Evolutionary conservation across 768 basidiomycete genomes (phyloP).

Genomic region (Russula sp.): DNA sequence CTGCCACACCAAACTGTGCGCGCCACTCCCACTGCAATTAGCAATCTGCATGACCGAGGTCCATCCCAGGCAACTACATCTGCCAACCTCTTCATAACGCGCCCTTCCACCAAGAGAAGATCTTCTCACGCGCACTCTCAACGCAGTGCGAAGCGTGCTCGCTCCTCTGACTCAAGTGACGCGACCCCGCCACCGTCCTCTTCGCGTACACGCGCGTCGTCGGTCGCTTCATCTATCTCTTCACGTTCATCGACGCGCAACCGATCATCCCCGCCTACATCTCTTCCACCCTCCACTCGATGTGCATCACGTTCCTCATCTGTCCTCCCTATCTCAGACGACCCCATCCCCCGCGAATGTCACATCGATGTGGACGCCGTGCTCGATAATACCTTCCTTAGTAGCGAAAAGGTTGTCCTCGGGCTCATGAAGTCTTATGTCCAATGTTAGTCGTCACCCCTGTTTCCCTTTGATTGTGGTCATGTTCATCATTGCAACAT

Average conservation of each 20-base stretch:
- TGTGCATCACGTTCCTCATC: constrained; percentile 71
- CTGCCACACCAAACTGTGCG: constrained; percentile 21
- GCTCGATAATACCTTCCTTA: constrained; percentile 52
- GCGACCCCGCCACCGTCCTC: constrained; percentile 22
- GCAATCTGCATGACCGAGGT: constrained; percentile 2
- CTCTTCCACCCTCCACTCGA: constrained; percentile 25
- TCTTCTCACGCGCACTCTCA: constrained; percentile 6
- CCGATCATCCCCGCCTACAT: constrained; percentile 32
- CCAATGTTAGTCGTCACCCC: constrained; percentile 48
- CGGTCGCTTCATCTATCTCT: constrained; percentile 29
- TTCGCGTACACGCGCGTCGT: constrained; percentile 20
- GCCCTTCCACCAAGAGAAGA: constrained; percentile 3
- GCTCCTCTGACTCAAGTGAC: constrained; percentile 25
- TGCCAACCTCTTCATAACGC: not conserved
- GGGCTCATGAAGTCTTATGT: constrained; percentile 65
- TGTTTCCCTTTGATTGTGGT: not conserved
- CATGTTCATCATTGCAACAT: not conserved
- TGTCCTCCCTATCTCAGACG: constrained; percentile 42
- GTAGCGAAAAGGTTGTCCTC: constrained; percentile 63
- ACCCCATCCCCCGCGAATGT: constrained; percentile 42
- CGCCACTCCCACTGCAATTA: not conserved
- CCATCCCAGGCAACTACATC: constrained; percentile 10
- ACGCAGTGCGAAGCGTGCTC: constrained; percentile 25
- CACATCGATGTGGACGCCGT: constrained; percentile 56
- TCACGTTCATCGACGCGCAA: constrained; percentile 32